Conservation (phyloP, 139 green algal species). For the Chlamydomonas sp. region DNA sequence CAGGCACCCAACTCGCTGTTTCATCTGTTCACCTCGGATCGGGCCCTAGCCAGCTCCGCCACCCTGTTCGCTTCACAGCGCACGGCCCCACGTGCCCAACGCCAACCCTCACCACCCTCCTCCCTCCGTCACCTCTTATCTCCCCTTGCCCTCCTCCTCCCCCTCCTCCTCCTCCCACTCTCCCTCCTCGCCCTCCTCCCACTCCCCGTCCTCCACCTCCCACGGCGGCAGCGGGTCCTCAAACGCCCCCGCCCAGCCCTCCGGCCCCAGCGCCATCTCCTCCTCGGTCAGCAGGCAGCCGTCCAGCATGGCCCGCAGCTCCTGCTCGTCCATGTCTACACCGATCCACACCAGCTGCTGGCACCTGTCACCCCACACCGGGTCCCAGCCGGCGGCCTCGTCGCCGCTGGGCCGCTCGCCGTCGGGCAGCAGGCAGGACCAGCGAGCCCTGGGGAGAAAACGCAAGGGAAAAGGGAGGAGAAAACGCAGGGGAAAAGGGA, state of each 20-base stretch:
- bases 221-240: constrained; percentile 60
- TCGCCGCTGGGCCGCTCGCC: constrained; percentile 24
- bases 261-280: constrained; percentile 65
- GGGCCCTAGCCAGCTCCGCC: too few relatives aligned
- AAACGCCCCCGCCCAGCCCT: constrained; percentile 48
- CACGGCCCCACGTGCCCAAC: too few relatives aligned
- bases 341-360: constrained; percentile 91
- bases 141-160: constrained; percentile 1
- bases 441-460: constrained; percentile 39
- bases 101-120: too few relatives aligned
- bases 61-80: too few relatives aligned
- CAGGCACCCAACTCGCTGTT: too few relatives aligned
- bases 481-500: neutral
- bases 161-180: neutral
- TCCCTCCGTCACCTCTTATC: too few relatives aligned
- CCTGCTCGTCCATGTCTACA: constrained; percentile 66
- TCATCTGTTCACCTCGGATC: too few relatives aligned
- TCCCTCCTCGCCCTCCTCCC: constrained; percentile 14
- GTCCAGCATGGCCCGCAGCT: constrained; percentile 69
- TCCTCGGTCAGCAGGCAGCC: constrained; percentile 70
- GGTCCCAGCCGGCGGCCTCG: constrained; percentile 43
- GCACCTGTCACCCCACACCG: constrained; percentile 60
- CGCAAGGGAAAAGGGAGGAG: too few relatives aligned
- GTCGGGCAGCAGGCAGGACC: constrained; percentile 37
- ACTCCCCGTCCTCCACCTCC: constrained; percentile 14